Evolutionary conservation across 805 yeast species (phyloP).

Genomic region (Metschnikowia henanensis): DNA sequence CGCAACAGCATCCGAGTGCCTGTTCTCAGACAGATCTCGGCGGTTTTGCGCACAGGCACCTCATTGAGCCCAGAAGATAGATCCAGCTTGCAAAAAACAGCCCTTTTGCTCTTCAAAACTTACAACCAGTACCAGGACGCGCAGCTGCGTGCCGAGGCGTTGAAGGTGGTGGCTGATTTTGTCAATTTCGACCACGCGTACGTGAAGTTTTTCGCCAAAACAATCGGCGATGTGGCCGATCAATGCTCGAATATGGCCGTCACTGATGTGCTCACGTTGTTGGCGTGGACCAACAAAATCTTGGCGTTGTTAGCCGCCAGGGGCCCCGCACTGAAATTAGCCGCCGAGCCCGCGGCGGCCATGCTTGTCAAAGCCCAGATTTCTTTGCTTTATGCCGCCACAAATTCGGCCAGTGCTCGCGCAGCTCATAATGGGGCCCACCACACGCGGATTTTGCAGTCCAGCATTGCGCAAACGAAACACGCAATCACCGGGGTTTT

Average conservation of each 20-base stretch:
- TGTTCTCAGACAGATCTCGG: constrained; percentile 29
- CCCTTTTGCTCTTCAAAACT: constrained; percentile 43
- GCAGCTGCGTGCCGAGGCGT: constrained; percentile 45
- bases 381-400: constrained; percentile 41
- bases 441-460: constrained; percentile 24
- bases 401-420: constrained; percentile 16
- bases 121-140: constrained; percentile 52
- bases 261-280: constrained; percentile 54
- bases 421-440: constrained; percentile 13
- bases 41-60: constrained; percentile 19
- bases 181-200: constrained; percentile 31
- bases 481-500: constrained; percentile 19
- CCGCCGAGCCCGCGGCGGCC: constrained; percentile 16
- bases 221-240: constrained; percentile 31
- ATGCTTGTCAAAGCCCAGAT: constrained; percentile 28
- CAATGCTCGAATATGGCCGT: constrained; percentile 46
- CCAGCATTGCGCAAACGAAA: constrained; percentile 33
- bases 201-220: constrained; percentile 37
- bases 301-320: constrained; percentile 6
- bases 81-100: constrained; percentile 21
- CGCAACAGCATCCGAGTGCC: constrained; percentile 36
- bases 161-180: constrained; percentile 38
- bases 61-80: constrained; percentile 5
- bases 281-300: constrained; percentile 53
- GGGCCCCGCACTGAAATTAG: constrained; percentile 16